phyloP scores from a whole-genome alignment of 2,329 filamentous ascomycete species.

The Hypoxylon sp. region DNA sequence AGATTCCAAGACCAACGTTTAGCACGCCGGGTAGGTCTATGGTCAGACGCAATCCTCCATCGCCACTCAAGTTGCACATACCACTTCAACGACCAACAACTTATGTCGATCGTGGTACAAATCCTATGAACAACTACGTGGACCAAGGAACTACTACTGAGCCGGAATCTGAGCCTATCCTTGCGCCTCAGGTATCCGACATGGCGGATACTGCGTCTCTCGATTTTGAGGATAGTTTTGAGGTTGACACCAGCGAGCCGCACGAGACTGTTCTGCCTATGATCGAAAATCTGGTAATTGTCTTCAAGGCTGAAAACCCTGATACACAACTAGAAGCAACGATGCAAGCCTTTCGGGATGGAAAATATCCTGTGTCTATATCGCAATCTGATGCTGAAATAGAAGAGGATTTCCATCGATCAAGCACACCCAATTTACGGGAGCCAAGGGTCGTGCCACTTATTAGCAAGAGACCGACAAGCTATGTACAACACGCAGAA shows the following conservation, averaged over 20 bases:
- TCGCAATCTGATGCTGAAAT: conserved; percentile 38
- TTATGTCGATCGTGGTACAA: conserved; percentile 45
- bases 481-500: conserved; percentile 29
- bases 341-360: conserved; percentile 63
- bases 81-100: conserved; percentile 23
- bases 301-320: conserved; percentile 63
- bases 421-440: conserved; percentile 20
- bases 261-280: conserved; percentile 66
- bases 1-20: conserved; percentile 42
- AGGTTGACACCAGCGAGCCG: conserved; percentile 40
- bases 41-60: conserved; percentile 46
- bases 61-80: conserved; percentile 47
- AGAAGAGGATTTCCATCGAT: conserved; percentile 21
- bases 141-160: conserved; percentile 43
- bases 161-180: conserved; percentile 46
- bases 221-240: conserved; percentile 31
- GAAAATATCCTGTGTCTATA: conserved; percentile 54
- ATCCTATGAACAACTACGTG: conserved; percentile 48
- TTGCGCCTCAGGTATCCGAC: conserved; percentile 60
- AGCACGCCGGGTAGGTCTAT: conserved; percentile 45
- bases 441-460: conserved; percentile 13
- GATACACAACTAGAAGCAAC: conserved; percentile 63
- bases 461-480: conserved; percentile 23
- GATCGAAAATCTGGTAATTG: conserved; percentile 70
- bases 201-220: conserved; percentile 47